Base-by-base conservation (phyloP, 2,329 filamentous ascomycete species). In the Taxawa tesnikishii region DNA sequence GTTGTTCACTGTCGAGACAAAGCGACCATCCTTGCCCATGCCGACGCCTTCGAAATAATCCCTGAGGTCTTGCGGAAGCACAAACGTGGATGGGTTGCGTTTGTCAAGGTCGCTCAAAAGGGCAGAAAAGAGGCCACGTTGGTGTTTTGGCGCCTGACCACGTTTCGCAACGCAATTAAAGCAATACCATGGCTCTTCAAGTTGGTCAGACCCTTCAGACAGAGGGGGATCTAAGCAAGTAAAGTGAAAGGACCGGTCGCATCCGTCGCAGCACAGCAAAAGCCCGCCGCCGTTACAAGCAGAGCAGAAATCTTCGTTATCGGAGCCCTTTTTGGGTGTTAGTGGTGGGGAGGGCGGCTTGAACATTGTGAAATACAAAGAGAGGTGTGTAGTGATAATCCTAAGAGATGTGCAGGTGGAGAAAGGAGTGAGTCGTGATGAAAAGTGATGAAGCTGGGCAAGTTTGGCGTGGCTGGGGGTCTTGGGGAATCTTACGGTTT, bases 181-280 rank as follows among this genome's bases (percentile, higher is more conserved):
- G 60, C 88, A 96, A 55, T 71, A 90, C 83, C 85, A 96, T 37
- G 67, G 59, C 46, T 84, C 79, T 37, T 82, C 75, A 8, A 57
- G 42, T 39, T 53, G 50, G 34, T 50, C 50, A 14, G 53, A 68
- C 34, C 75, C 68, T 16, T 51, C 45, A 28, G 43, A 46, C 43
- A 84, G 64, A 24, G 83, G 79, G 39, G 88, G 85, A 55, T 92
- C 80, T 43, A 90, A 74, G 54, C 90, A 96, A 38, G 73, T 69
- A 53, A 90, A 84, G 58, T 96, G 90, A 58, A 92, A 94, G 5
- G 87, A 83, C 43, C 83, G 75, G 38, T 79, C 73, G 60, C 90
- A 98, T 40, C 81, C 83, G 60, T 96, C 90, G 57, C 90, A 98
- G 60, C 87, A 94, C 43, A 96, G 70, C 41, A 98, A 71, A 45